Conservation (phyloP, 2,329 filamentous ascomycete genomes). For the Epichloe brachyelytri region DNA sequence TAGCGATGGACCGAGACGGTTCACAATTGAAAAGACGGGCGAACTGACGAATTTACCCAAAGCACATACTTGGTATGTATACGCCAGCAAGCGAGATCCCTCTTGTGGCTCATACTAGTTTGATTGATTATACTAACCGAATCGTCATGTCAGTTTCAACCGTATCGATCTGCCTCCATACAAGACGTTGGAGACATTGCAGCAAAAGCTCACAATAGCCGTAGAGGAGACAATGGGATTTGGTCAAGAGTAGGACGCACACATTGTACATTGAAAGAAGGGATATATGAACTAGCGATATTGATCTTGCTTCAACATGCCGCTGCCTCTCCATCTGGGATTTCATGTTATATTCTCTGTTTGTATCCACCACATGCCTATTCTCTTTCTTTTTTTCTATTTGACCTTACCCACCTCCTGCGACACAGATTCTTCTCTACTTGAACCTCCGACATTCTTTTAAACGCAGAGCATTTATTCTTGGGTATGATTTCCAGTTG, state of each 20-base stretch:
- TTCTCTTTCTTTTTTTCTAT: not conserved
- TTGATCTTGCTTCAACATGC: not conserved
- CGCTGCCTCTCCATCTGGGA: not conserved
- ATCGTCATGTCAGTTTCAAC: constrained; percentile 59
- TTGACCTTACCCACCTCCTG: not conserved
- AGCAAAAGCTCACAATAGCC: constrained; percentile 85
- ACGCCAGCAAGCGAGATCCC: no score
- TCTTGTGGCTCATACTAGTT: not conserved
- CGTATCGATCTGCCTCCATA: constrained; percentile 90
- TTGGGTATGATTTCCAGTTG: not conserved
- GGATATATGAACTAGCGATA: constrained; percentile 1
- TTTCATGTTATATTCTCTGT: not conserved
- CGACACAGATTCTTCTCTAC: not conserved
- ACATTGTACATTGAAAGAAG: not conserved
- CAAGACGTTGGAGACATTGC: constrained; percentile 73
- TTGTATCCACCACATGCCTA: not conserved
- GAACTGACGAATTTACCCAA: constrained; percentile 86
- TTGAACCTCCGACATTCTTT: not conserved
- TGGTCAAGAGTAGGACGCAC: constrained; percentile 67
- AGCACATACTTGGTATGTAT: constrained; percentile 85
- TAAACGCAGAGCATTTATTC: not conserved
- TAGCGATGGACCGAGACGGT: constrained; percentile 85
- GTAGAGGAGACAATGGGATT: constrained; percentile 99
- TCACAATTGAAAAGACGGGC: constrained; percentile 96
- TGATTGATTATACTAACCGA: constrained; percentile 10